Base-by-base conservation (phyloP, 2,329 filamentous ascomycete species). In the Aspergillus brasiliensis region DNA sequence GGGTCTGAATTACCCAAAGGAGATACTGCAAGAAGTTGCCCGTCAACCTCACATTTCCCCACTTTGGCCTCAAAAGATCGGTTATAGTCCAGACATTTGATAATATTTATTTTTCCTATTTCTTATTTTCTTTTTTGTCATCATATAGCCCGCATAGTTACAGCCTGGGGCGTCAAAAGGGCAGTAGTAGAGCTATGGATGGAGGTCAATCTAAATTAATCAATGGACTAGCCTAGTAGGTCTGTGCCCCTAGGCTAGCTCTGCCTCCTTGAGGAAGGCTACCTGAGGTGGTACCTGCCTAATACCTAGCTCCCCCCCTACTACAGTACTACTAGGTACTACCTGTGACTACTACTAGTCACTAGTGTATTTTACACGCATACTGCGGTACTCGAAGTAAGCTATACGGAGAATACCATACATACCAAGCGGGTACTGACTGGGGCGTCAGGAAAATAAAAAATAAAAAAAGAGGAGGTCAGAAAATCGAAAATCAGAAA, bases 1-100 rank as follows among this genome's bases (percentile, higher is more conserved):
- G 60, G 55, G 58, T 59, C 60, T 58, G 57, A 56, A 52, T 59
- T 65, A 61, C 65, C 62, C 37, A 65, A 62, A 65, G 46, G 13
- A 65, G 65, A 62, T 66, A 60, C 57, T 65, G 57, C 55, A 61
- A 28, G 23, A 51, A 44, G 44, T 15, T 27, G 51, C 15, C 38
- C 34, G 47, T 57, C 48, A 54, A 23, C 25, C 46, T 17, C 53
- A 23, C 42, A 34, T 44, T 49, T 46, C 57, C 49, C 57, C 51
- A 54, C 51, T 59, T 44, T 25, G 37, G 34, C 37, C 49, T 21
- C 19, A 23, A 38, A 38, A 38, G 40, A 58, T 60, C 58, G 47
- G 46, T 60, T 47, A 31, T 47, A 38, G 13, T 25, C 31, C 17
- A 28, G 38, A 28, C 38, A 42, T 17, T 54, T 10, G 15, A 25